Evolutionary conservation across 2,329 filamentous ascomycete genomes (phyloP).

Genomic region (Talaromyces piceae): DNA sequence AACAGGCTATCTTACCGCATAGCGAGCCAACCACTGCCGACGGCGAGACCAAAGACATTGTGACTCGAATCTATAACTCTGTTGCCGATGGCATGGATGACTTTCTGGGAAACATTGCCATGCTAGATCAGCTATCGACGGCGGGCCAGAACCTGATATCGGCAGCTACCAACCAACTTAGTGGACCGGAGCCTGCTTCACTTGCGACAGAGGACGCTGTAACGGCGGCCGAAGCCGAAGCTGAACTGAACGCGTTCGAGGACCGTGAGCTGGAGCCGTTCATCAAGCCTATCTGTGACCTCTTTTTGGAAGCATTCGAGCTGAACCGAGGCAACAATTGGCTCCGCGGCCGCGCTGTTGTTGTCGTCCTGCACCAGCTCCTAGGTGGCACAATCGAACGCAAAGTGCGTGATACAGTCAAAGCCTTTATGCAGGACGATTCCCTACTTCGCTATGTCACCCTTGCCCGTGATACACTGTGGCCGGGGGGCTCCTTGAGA

Average conservation of each 20-base stretch:
- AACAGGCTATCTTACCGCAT: constrained; percentile 66
- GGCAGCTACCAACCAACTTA: constrained; percentile 46
- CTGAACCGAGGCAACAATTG: constrained; percentile 94
- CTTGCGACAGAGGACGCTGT: constrained; percentile 40
- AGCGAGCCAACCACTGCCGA: constrained; percentile 54
- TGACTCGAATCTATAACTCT: constrained; percentile 90
- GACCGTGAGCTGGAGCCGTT: constrained; percentile 85
- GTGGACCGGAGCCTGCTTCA: constrained; percentile 39
- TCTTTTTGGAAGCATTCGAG: constrained; percentile 93
- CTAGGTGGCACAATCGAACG: constrained; percentile 93
- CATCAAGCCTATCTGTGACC: constrained; percentile 95
- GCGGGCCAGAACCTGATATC: constrained; percentile 76
- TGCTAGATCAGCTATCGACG: constrained; percentile 85
- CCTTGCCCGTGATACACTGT: constrained; percentile 67
- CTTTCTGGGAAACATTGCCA: constrained; percentile 89
- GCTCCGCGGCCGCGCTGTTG: constrained; percentile 89
- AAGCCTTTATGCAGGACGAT: constrained; percentile 67
- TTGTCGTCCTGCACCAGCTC: constrained; percentile 91
- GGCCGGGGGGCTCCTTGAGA: constrained; percentile 55
- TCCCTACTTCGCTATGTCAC: constrained; percentile 68
- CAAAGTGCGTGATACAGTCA: constrained; percentile 81
- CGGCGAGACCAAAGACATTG: constrained; percentile 69
- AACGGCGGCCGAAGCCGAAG: constrained; percentile 70
- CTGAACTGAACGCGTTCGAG: constrained; percentile 88
- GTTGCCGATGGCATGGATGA: constrained; percentile 98